Percentiles rank a stretch among this genome's conserved stretches.
phyloP scores from a whole-genome alignment of 1,284 basidiomycete genomes.

The Cystobasidium sp. region DNA sequence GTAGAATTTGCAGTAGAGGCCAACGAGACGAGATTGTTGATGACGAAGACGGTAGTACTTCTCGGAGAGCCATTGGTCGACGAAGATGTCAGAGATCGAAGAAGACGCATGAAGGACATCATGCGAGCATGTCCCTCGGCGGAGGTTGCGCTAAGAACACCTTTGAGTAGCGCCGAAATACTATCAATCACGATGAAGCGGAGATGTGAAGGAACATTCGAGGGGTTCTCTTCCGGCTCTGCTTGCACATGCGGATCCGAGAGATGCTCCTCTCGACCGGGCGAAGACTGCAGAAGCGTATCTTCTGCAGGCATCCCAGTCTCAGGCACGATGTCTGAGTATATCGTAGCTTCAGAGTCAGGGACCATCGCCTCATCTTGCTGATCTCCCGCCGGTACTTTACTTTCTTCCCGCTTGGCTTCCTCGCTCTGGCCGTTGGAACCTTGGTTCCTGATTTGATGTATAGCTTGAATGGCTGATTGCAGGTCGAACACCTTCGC shows the following conservation, averaged over 20 bases:
- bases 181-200: constrained; percentile 40
- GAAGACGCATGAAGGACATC: constrained; percentile 39
- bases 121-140: constrained; percentile 40
- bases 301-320: constrained; percentile 5
- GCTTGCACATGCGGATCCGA: neutral
- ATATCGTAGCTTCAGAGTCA: constrained; percentile 13
- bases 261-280: neutral
- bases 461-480: constrained; percentile 33
- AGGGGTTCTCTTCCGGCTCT: neutral
- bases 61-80: neutral
- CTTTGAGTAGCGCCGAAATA: constrained; percentile 15
- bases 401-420: neutral
- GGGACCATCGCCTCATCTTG: neutral
- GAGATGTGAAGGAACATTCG: constrained; percentile 1
- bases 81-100: constrained; percentile 20
- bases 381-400: neutral
- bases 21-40: constrained; percentile 13
- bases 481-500: constrained; percentile 29
- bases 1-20: constrained; percentile 20
- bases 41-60: constrained; percentile 8
- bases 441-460: constrained; percentile 19
- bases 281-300: constrained; percentile 5
- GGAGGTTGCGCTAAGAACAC: constrained; percentile 17
- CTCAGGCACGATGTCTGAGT: constrained; percentile 10
- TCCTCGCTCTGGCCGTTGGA: too few species aligned